These are phyloP conservation scores for Nakazawaea sp. DNA, from an alignment of 805 yeast genomes.

Conservation along the genomic window DNA sequence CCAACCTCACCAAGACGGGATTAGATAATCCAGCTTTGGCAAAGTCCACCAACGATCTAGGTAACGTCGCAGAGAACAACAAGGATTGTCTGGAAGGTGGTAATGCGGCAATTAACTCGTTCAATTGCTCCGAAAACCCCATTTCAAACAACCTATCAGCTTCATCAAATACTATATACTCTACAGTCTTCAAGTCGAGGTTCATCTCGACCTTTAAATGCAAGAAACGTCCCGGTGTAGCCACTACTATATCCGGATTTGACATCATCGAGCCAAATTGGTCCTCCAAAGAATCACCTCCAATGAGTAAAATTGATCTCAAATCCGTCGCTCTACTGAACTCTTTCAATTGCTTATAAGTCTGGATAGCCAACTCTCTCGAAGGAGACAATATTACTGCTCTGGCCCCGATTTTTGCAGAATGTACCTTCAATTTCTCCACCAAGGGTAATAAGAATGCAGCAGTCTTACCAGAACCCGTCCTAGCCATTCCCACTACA, in stretches of 20 bases:
- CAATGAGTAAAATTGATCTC: slow-evolving; percentile 75
- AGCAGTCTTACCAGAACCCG: slow-evolving; percentile 99
- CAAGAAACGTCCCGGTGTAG: slow-evolving; percentile 96
- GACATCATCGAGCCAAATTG: slow-evolving; percentile 90
- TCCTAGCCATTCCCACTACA: slow-evolving; percentile 99
- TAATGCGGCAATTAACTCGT: slow-evolving; percentile 77
- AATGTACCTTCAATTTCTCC: slow-evolving; percentile 76
- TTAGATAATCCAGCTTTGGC: slow-evolving; percentile 94
- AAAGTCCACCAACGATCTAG: slow-evolving; percentile 86
- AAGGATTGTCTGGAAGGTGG: slow-evolving; percentile 83
- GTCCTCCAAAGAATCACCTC: slow-evolving; percentile 98
- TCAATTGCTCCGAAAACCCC: slow-evolving; percentile 92
- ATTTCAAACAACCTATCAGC: slow-evolving; percentile 95
- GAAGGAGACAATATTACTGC: slow-evolving; percentile 90
- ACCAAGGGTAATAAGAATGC: slow-evolving; percentile 90
- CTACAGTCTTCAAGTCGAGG: slow-evolving; percentile 73
- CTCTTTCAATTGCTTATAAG: slow-evolving; percentile 82
- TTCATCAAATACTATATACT: slow-evolving; percentile 92
- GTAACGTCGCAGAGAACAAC: slow-evolving; percentile 91
- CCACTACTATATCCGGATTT: slow-evolving; percentile 91
- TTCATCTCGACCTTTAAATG: slow-evolving; percentile 96
- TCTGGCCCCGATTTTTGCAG: slow-evolving; percentile 82
- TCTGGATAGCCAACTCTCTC: slow-evolving; percentile 93
- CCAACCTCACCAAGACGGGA: slow-evolving; percentile 88
- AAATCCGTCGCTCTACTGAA: slow-evolving; percentile 80